phyloP scores from a whole-genome alignment of 768 basidiomycete genomes.

The Boletus tomentosulus region DNA sequence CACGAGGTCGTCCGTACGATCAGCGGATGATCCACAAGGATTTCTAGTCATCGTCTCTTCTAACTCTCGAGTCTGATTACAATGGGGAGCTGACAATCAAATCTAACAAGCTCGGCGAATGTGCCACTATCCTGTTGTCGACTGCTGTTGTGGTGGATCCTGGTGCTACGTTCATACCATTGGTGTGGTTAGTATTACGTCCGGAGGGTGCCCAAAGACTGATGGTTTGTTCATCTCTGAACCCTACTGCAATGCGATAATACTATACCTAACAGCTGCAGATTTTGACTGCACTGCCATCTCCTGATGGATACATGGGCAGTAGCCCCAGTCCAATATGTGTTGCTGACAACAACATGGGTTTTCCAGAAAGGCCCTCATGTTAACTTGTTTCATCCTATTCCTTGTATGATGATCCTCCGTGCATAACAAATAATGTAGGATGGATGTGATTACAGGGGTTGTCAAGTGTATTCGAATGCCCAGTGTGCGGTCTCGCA shows the following conservation, averaged over 20 bases:
- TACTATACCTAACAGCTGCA: too few species aligned
- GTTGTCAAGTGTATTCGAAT: not conserved
- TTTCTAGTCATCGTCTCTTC: not conserved
- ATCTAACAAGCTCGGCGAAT: not conserved
- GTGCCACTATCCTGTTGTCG: not conserved
- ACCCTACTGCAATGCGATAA: not conserved
- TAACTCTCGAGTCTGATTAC: not conserved
- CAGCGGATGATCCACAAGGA: not conserved
- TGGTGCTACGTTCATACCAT: too few species aligned
- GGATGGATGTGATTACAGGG: too few species aligned
- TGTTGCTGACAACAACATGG: too few species aligned
- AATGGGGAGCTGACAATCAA: not conserved
- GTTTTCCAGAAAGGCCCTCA: too few species aligned
- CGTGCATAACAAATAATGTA: not conserved
- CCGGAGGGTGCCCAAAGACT: not conserved
- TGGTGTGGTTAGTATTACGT: not conserved
- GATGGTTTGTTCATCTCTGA: not conserved
- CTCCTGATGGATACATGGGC: too few species aligned
- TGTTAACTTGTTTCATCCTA: not conserved
- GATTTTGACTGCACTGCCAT: too few species aligned
- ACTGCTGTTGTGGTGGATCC: too few species aligned
- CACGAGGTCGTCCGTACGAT: too few species aligned
- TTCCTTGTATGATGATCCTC: not conserved
- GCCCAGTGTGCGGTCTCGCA: not conserved
- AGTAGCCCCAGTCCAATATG: too few species aligned